Percentiles rank a stretch among this genome's conserved stretches.
phyloP scores from a whole-genome alignment of 805 yeast genomes.

The Cyberlindnera nakhonratchasimensis region DNA sequence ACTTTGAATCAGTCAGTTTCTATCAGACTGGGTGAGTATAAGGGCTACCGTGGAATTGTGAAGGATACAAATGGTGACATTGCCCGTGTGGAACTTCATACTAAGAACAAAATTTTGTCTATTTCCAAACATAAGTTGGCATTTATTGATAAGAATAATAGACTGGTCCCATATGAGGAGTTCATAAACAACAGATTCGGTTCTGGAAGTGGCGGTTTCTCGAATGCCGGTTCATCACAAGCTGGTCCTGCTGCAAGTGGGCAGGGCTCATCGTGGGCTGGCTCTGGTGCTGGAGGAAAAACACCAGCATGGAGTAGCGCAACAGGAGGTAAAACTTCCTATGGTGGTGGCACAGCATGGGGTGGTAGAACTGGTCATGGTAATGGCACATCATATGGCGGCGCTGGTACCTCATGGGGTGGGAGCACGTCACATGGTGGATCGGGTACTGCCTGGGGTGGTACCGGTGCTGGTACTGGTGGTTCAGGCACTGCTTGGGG shows the following conservation, averaged over 20 bases:
- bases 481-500: conserved; percentile 42
- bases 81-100: conserved; percentile 92
- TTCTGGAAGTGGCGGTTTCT: conserved; percentile 11
- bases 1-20: conserved; percentile 81
- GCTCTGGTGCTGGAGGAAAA: conserved; percentile 30
- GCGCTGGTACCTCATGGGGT: conserved; percentile 44
- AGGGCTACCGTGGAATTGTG: conserved; percentile 91
- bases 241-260: conserved; percentile 22
- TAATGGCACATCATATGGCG: conserved; percentile 32
- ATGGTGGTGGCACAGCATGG: conserved; percentile 39
- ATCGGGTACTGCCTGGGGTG: conserved; percentile 41
- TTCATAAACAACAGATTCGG: conserved; percentile 52
- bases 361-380: conserved; percentile 42
- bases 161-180: conserved; percentile 73
- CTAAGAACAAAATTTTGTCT: conserved; percentile 83
- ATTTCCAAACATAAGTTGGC: conserved; percentile 76
- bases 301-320: conserved; percentile 46
- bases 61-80: conserved; percentile 89
- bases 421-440: conserved; percentile 36
- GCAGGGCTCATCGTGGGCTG: conserved; percentile 16
- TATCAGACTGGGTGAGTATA: conserved; percentile 86
- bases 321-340: conserved; percentile 33
- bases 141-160: conserved; percentile 66
- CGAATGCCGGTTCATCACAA: conserved; percentile 3
- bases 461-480: conserved; percentile 36